Evolutionary conservation across 768 basidiomycete genomes (phyloP).

Genomic region (Pluteus cervinus): DNA sequence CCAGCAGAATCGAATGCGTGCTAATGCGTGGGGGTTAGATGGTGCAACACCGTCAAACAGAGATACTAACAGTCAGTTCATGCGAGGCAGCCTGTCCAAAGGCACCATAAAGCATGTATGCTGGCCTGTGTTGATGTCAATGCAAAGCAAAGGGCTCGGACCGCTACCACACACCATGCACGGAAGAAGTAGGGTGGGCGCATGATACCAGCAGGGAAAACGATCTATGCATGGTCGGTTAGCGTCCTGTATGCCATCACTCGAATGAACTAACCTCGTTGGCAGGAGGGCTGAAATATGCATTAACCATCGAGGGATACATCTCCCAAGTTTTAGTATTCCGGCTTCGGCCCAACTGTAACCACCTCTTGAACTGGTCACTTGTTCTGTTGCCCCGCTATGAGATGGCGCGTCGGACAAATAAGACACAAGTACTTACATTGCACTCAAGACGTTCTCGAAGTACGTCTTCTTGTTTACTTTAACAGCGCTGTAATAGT

Average conservation of each 20-base stretch:
- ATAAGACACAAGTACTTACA: constrained; percentile 26
- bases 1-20: constrained; percentile 91
- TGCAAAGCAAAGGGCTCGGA: constrained; percentile 7
- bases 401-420: neutral
- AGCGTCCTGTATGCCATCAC: neutral
- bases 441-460: constrained; percentile 68
- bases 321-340: constrained; percentile 82
- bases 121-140: constrained; percentile 50
- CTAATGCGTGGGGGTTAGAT: constrained; percentile 26
- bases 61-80: constrained; percentile 69
- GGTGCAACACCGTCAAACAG: neutral
- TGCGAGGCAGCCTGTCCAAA: constrained; percentile 93
- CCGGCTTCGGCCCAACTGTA: constrained; percentile 59
- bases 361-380: constrained; percentile 67
- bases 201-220: constrained; percentile 95
- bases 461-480: constrained; percentile 72
- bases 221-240: constrained; percentile 48
- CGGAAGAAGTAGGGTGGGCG: constrained; percentile 87
- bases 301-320: constrained; percentile 81
- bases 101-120: constrained; percentile 84
- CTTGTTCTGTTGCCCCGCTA: constrained; percentile 33
- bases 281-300: constrained; percentile 81
- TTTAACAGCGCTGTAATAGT: constrained; percentile 69
- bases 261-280: constrained; percentile 57
- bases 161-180: constrained; percentile 48